Base-by-base conservation (phyloP, 345 rosid genomes). In the Populus deltoides region DNA sequence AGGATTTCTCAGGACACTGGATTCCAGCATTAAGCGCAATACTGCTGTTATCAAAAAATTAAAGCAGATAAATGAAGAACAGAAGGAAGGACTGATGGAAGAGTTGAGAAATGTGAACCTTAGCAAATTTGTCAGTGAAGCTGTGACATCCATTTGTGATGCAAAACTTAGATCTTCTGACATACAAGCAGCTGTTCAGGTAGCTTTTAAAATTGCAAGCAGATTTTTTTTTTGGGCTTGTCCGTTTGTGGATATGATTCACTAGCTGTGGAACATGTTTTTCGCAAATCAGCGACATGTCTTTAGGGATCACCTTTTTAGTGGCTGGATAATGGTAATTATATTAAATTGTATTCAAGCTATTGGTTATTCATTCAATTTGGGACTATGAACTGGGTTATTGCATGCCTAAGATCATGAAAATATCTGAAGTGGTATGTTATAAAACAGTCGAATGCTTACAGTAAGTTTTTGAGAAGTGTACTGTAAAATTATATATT, bases 171-270 rank as follows among this genome's bases (percentile, higher is more conserved):
- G 87, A 86, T 85, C 90, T 84, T 88, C 97, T 12, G 99, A 97
- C 82, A 91, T 94, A 79, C 99, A 89, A 84, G 97, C 98, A 53
- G 98, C 97, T 65, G 93, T 89, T 79, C 98, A 97, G 97, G 98
- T 92, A 79, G 66, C 45, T 73, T 75, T 82, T 72, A 27, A 59
- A 71, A 39, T 68, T 76, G 72, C 66, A 75, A 61, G 69, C 15
- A 72, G 45, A 69, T 59, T 11, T 33, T 47, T 61, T 27, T 51
- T 66, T 31, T 47, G 1, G 17, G 17, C 1, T 0, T 22, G 10
- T 15, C 8, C 13, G 25, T 13, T 27, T 70, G 57, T 31, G 47
- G 71, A 33, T 62, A 7, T 69, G 38, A n/a, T 43, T 8, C 43
- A 16, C 15, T 43, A 55, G 22, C 38, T 76, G 73, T 10, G 8